A percentile compares a stretch with the other conserved stretches of the same genome.
Conservation (phyloP, 176 grass and related monocot species). For the Urochloa ruziziensis region DNA sequence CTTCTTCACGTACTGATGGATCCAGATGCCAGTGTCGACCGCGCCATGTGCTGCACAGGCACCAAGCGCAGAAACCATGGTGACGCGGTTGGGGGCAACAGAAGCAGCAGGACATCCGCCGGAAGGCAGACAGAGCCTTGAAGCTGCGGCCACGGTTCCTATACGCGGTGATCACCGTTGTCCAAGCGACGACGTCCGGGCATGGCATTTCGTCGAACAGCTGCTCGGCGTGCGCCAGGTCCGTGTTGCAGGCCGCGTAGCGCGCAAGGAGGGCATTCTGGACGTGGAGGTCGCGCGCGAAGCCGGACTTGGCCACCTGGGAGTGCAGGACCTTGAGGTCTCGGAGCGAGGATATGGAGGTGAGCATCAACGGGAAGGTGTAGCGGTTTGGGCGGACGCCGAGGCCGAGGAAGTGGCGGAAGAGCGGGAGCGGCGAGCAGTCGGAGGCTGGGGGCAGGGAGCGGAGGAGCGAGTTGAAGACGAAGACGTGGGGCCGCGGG, state of each 20-base stretch:
- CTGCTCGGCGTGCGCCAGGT: slow-evolving; percentile 23
- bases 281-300: slow-evolving; percentile 49
- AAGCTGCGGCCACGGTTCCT: slow-evolving; percentile 36
- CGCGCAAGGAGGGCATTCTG: slow-evolving; percentile 46
- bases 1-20: slow-evolving; percentile 48
- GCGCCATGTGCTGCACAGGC: slow-evolving; percentile 39
- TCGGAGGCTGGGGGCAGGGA: slow-evolving; percentile 25
- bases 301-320: slow-evolving; percentile 44
- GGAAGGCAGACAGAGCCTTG: slow-evolving; percentile 34
- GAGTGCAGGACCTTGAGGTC: slow-evolving; percentile 46
- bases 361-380: slow-evolving; percentile 62
- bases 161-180: slow-evolving; percentile 46
- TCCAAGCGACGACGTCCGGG: slow-evolving; percentile 47
- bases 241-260: slow-evolving; percentile 20
- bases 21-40: slow-evolving; percentile 51
- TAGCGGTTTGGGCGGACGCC: slow-evolving; percentile 64
- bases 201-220: slow-evolving; percentile 65
- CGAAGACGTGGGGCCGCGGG: slow-evolving; percentile 46
- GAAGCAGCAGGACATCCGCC: slow-evolving; percentile 38
- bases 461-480: slow-evolving; percentile 55
- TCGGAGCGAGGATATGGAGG: slow-evolving; percentile 41
- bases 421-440: slow-evolving; percentile 52
- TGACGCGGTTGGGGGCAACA: slow-evolving; percentile 66
- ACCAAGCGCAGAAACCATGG: slow-evolving; percentile 55
- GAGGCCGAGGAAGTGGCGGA: slow-evolving; percentile 50